phyloP scores from a whole-genome alignment of 2,329 filamentous ascomycete genomes.

The Cladophialophora exuberans region DNA sequence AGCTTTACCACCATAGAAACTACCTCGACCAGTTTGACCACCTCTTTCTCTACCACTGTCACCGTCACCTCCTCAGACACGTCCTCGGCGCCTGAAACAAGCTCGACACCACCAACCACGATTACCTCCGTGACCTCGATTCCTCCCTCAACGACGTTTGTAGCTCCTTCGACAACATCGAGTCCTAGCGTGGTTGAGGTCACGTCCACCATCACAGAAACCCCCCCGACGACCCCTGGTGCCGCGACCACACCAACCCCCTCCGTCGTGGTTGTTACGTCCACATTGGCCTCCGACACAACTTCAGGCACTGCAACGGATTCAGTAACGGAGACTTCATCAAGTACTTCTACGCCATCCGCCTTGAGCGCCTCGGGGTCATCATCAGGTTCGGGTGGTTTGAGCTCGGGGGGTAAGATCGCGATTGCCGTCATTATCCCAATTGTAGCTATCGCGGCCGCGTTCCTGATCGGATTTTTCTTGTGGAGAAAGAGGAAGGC shows the following conservation, averaged over 20 bases:
- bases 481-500: constrained; percentile 89
- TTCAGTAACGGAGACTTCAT: constrained; percentile 21
- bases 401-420: constrained; percentile 67
- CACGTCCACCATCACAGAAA: constrained; percentile 30
- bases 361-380: constrained; percentile 27
- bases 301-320: constrained; percentile 32
- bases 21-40: constrained; percentile 32
- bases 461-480: constrained; percentile 56
- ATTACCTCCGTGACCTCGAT: constrained; percentile 32
- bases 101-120: constrained; percentile 32
- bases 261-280: constrained; percentile 35
- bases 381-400: constrained; percentile 36
- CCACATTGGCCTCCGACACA: constrained; percentile 35
- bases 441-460: constrained; percentile 74
- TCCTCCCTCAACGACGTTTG: constrained; percentile 28
- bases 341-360: constrained; percentile 33
- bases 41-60: constrained; percentile 26
- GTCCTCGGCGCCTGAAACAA: too few relatives aligned
- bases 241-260: constrained; percentile 21
- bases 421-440: constrained; percentile 94
- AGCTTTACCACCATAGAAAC: constrained; percentile 34
- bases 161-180: constrained; percentile 27
- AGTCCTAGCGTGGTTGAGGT: constrained; percentile 31
- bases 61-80: constrained; percentile 28
- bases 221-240: constrained; percentile 25